Conservation (phyloP, 2,329 filamentous ascomycete species). For the Sclerotinia trifoliorum region DNA sequence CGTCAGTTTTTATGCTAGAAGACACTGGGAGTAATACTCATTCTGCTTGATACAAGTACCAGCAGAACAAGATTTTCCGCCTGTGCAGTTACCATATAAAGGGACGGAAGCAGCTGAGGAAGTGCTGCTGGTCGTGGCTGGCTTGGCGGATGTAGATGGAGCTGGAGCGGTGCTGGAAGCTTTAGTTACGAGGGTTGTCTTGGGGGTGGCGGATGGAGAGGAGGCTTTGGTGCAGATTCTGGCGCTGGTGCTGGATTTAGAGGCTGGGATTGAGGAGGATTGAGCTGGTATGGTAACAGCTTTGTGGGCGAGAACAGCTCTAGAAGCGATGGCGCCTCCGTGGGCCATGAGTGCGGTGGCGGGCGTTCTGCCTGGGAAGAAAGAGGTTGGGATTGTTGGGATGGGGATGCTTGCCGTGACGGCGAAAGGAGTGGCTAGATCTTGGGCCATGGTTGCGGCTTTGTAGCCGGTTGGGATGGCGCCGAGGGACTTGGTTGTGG, state of each 20-base stretch:
- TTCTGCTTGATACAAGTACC: conserved; percentile 5
- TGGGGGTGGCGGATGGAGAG: not conserved
- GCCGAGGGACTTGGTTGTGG: conserved; percentile 24
- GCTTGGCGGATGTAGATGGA: not conserved
- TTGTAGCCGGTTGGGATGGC: conserved; percentile 24
- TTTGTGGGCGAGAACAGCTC: not conserved
- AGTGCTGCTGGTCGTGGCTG: not conserved
- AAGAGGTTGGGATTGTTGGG: conserved; percentile 33
- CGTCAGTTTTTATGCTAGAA: not conserved
- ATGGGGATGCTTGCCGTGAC: conserved; percentile 31
- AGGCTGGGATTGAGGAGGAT: not conserved
- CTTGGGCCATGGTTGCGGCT: conserved; percentile 26
- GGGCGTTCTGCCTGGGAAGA: conserved; percentile 32
- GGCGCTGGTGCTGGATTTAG: not conserved
- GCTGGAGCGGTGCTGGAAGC: not conserved
- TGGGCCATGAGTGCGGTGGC: conserved; percentile 16
- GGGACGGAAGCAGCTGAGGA: conserved; percentile 2
- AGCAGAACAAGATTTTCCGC: conserved; percentile 6
- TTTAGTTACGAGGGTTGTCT: not conserved
- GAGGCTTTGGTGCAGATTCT: not conserved
- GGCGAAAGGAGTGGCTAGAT: conserved; percentile 28
- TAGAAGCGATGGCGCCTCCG: not conserved
- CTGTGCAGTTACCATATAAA: not conserved
- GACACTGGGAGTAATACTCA: not conserved
- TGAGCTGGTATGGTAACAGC: not conserved